Evolutionary conservation across 352 stramenopile species (phyloP), one percentile per base, ranked within the genome.

Genomic region (Phytophthora colocasiae): DNA sequence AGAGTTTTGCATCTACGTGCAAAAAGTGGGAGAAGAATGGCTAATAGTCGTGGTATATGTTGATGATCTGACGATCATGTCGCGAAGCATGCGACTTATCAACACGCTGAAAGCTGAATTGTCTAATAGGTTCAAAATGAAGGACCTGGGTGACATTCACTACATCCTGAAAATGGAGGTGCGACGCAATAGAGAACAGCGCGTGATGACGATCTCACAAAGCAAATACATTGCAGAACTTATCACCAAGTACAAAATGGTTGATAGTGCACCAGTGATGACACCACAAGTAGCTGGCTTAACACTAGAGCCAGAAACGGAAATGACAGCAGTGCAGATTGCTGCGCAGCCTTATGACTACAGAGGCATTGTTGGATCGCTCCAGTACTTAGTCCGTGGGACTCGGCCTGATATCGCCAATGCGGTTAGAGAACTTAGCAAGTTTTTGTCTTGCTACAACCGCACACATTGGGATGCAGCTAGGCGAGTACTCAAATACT

Each of bases 1-100:
- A 59, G 47, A 61, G 44, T 76, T 58, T 58, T 72, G 53, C 46
- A 60, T 72, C 45, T 72, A 64, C 31, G 59, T 63, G 22, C 58
- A 74, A 74, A 61, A 76, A 52, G 50, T 72, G 55, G 63, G 58
- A 73, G 56, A 58, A 48, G 31, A 76, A 62, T 69, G 49, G 49
- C 24, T 73, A 24, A 70, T 73, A 50, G 34, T 73, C 3, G 57
- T 65, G 34, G 62, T 22, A 22, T 75, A 27, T 79, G 72, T 50
- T 26, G 71, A 75, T 61, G 62, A 71, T 40, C 48, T 75, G 2
- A 68, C 66, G 17, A 68, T 79, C 15, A 50, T 71, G 49, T 57
- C 62, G 19, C 26, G 32, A 3, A 19, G 59, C 8, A 57, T 70
- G 22, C 10, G 15, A 32, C 45, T 65, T n/a, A 68, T 77, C 11